Conservation (phyloP, 306 rosid genomes). For the Sphenostylis stenocarpa region DNA sequence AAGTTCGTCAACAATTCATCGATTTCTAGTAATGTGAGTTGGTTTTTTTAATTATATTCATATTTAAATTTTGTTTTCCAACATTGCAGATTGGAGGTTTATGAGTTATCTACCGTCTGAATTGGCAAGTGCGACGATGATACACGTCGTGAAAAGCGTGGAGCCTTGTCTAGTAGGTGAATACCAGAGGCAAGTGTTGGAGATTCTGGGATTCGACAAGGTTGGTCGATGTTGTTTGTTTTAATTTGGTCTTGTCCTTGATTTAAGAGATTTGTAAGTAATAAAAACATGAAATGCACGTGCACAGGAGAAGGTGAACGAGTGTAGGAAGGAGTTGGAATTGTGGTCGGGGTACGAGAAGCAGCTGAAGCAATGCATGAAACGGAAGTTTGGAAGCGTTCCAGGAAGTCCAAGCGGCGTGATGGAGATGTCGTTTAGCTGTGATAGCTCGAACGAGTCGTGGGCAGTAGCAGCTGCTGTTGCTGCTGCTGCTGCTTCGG, state of each 20-base stretch:
- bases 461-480: slow-evolving; percentile 49
- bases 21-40: neutral
- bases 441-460: slow-evolving; percentile 74
- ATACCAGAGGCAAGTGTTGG: slow-evolving; percentile 58
- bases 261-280: neutral
- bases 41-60: neutral
- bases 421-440: slow-evolving; percentile 67
- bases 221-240: slow-evolving; percentile 23
- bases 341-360: slow-evolving; percentile 18
- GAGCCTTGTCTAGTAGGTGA: slow-evolving; percentile 61
- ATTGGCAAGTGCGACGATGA: slow-evolving; percentile 75
- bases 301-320: slow-evolving; percentile 64
- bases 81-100: slow-evolving; percentile 66
- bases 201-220: slow-evolving; percentile 74
- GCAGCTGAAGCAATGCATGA: slow-evolving; percentile 37
- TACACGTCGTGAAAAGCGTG: slow-evolving; percentile 60
- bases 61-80: neutral
- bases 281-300: neutral
- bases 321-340: slow-evolving; percentile 57
- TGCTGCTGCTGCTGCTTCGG: slow-evolving; percentile 44
- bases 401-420: slow-evolving; percentile 90
- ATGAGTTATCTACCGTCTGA: slow-evolving; percentile 73
- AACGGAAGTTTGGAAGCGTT: slow-evolving; percentile 57
- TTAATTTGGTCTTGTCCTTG: neutral
- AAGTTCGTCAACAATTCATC: no score